Evolutionary conservation across 495 filamentous ascomycete species (phyloP), one percentile per base, ranked within the genome.

Genomic region (Penicillium robsamsonii): DNA sequence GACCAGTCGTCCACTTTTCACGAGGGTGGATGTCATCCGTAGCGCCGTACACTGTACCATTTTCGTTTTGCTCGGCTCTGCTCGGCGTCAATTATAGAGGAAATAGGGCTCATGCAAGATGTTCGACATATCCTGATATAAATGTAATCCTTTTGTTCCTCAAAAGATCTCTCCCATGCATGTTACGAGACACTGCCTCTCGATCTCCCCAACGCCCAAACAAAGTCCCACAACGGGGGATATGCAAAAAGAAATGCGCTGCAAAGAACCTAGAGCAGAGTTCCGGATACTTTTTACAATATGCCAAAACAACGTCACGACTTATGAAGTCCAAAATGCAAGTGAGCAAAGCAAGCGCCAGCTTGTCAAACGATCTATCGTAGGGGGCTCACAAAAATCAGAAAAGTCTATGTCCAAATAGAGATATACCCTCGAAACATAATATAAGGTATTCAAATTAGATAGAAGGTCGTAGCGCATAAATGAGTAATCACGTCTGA

Each of bases 271-370:
- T 40, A 51, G 8, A 41, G 17, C 11, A 17, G 7, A 10, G 33
- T 41, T 13, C 35, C 24, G 7, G 27, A 44, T 45, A n/a, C 5
- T 27, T 43, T 44, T 5, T 45, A 53, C 40, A 53, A 12, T 20
- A 17, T 41, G 3, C 8, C 40, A 18, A 38, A 38, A 18, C 13
- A 13, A 38, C 35, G 35, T 17, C 35, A 5, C 35, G 15, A 7
- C 35, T n/a, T 12, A 24, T 40, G 7, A 38, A 11, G 15, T 50
- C 13, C 8, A 27, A 31, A 30, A 55, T 55, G 42, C 30, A 46
- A 46, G 12, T 37, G 20, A 22, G 46, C 42, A 42, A 37, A 24
- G 45, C 43, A 22, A 56, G 17, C 53, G 45, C 53, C 42, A 25
- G 27, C 45, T 42, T 40, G 22, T 49, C 12, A 24, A 24, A 3